These are phyloP conservation scores for Termitomyces sp. DNA, from an alignment of 768 basidiomycete species.

Conservation along the genomic window DNA sequence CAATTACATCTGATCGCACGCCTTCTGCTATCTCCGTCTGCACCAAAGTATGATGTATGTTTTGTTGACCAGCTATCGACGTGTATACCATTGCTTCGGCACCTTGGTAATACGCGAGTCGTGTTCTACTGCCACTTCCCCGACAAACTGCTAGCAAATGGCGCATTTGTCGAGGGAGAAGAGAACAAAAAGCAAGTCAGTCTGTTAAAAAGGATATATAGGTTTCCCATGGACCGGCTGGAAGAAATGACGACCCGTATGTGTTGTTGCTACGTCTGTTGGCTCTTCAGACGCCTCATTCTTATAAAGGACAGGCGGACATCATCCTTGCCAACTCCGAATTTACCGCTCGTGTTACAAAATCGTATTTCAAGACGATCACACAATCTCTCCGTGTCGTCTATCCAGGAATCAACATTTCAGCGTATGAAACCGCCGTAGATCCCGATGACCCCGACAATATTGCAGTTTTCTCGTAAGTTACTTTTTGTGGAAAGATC, in stretches of 20 bases:
- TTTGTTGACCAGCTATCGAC: slow-evolving; percentile 96
- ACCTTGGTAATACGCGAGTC: slow-evolving; percentile 64
- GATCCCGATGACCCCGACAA: slow-evolving; percentile 45
- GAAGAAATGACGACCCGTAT: slow-evolving; percentile 88
- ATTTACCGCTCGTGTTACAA: slow-evolving; percentile 84
- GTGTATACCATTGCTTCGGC: slow-evolving; percentile 77
- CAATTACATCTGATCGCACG: slow-evolving; percentile 77
- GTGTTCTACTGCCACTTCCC: slow-evolving; percentile 99
- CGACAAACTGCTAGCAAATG: slow-evolving; percentile 82
- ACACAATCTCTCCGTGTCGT: slow-evolving; percentile 61
- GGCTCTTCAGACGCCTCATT: not conserved
- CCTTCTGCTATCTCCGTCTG: slow-evolving; percentile 41
- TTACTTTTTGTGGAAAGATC: slow-evolving; percentile 1
- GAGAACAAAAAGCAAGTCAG: slow-evolving; percentile 32
- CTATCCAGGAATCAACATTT: slow-evolving; percentile 91
- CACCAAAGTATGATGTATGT: slow-evolving; percentile 70
- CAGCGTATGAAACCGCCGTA: slow-evolving; percentile 54
- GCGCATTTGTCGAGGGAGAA: slow-evolving; percentile 55
- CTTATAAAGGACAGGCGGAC: slow-evolving; percentile 72
- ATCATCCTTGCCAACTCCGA: slow-evolving; percentile 86
- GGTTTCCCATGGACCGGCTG: slow-evolving; percentile 83
- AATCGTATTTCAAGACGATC: slow-evolving; percentile 68
- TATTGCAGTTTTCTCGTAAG: slow-evolving; percentile 51
- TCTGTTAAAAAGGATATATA: slow-evolving; percentile 70
- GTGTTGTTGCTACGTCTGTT: slow-evolving; percentile 16